A percentile compares a stretch with the other conserved stretches of the same genome.
Conservation (phyloP, 1,139 yeast genomes). For the Saccharomyces pastorianus region DNA sequence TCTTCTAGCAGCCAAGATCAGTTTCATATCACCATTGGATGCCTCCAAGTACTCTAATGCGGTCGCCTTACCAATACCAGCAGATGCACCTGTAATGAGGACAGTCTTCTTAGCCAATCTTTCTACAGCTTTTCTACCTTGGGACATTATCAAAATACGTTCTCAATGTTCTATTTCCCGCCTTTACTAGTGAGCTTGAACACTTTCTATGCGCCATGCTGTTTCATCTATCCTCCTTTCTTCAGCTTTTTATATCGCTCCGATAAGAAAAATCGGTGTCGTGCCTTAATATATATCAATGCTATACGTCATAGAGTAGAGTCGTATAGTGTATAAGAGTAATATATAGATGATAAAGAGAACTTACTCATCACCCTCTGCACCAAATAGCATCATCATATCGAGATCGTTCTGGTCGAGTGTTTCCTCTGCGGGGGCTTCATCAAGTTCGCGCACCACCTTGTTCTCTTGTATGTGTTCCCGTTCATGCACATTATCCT, state of each 20-base stretch:
- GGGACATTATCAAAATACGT: conserved; percentile 29
- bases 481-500: conserved; percentile 7
- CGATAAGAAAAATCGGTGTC: conserved; percentile 1
- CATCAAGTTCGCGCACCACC: conserved; percentile 1
- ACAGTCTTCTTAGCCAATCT: conserved; percentile 38
- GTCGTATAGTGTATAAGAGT: not conserved
- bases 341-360: not conserved
- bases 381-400: conserved; percentile 34
- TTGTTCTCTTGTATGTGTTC: conserved; percentile 1
- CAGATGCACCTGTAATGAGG: conserved; percentile 39
- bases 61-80: conserved; percentile 67
- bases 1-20: conserved; percentile 66
- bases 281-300: not conserved
- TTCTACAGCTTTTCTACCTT: conserved; percentile 35
- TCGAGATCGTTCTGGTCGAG: conserved; percentile 32
- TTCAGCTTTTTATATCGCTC: not conserved
- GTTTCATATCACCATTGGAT: conserved; percentile 55
- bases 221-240: not conserved
- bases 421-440: conserved; percentile 2
- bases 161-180: conserved; percentile 1
- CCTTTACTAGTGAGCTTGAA: not conserved
- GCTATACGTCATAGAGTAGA: not conserved
- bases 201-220: not conserved
- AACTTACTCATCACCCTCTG: conserved; percentile 26
- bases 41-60: conserved; percentile 67